phyloP scores from a whole-genome alignment of 2,329 filamentous ascomycete species.

The Claviceps pusilla region DNA sequence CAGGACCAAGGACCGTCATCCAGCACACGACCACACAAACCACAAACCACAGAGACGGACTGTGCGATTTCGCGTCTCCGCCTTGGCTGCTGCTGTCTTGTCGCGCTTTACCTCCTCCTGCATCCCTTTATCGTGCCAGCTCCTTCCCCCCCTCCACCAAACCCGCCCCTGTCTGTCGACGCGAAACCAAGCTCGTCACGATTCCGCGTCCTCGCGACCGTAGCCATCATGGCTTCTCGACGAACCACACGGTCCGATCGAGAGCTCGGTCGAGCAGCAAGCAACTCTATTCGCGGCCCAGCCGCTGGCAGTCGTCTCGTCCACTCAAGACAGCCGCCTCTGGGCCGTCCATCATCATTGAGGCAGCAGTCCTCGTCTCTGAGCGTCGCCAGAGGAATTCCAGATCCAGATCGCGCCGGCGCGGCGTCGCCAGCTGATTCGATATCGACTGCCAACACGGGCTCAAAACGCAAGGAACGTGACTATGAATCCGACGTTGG shows the following conservation, averaged over 20 bases:
- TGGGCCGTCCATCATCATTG: conserved; percentile 1
- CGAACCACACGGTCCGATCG: conserved; percentile 7
- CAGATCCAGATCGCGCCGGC: conserved; percentile 2
- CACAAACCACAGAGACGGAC: background rate
- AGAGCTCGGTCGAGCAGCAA: conserved; percentile 5
- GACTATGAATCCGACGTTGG: conserved; percentile 53
- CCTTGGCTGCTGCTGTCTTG: background rate
- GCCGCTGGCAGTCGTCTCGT: conserved; percentile 2
- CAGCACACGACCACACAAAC: too few species aligned
- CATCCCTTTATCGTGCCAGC: background rate
- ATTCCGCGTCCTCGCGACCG: background rate
- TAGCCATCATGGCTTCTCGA: conserved; percentile 6
- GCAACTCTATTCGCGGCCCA: background rate
- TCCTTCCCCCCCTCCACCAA: background rate
- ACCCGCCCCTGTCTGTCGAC: background rate
- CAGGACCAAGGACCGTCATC: background rate
- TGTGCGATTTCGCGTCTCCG: background rate
- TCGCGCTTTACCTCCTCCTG: background rate
- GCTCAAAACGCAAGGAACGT: conserved; percentile 72
- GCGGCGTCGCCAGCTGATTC: conserved; percentile 49
- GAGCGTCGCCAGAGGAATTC: conserved; percentile 1
- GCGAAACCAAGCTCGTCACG: background rate
- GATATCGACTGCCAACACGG: conserved; percentile 34
- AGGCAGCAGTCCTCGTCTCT: conserved; percentile 1
- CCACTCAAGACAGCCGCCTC: background rate